Conservation (phyloP, 176 grass and related monocot species). For the Oryza longistaminata region DNA sequence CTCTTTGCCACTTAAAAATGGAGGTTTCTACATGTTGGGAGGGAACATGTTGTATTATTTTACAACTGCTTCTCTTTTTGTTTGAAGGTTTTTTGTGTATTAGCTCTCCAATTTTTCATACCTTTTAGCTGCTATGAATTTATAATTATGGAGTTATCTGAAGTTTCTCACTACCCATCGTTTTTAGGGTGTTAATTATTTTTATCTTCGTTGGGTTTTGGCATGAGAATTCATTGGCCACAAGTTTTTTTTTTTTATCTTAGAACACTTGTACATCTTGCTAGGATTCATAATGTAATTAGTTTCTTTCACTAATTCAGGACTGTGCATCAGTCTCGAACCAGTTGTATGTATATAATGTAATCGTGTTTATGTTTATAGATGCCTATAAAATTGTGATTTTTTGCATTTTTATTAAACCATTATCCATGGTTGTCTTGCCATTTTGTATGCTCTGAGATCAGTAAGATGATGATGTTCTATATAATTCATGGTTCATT, state of each 20-base stretch:
- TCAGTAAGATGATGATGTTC: not conserved
- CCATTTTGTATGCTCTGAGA: not conserved
- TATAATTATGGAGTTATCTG: not conserved
- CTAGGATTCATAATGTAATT: not conserved
- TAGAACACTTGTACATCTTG: not conserved
- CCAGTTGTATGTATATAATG: not conserved
- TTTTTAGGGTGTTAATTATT: not conserved
- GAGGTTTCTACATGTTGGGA: constrained; percentile 16
- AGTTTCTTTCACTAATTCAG: not conserved
- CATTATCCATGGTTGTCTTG: not conserved
- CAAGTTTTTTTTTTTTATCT: not conserved
- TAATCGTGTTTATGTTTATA: not conserved
- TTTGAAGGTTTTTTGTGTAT: not conserved
- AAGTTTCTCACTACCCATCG: not conserved
- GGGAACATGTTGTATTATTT: constrained; percentile 32
- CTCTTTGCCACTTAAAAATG: constrained; percentile 14
- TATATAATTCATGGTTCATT: not conserved
- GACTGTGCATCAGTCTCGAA: not conserved
- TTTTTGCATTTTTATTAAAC: not conserved
- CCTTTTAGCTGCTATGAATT: not conserved
- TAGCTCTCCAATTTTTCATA: not conserved
- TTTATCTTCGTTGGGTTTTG: not conserved
- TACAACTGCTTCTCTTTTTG: not conserved
- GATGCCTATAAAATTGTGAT: not conserved
- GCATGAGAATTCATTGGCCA: not conserved